These are phyloP conservation scores for Pyrenochaeta sp. DNA, from an alignment of 2,329 filamentous ascomycete species.

Conservation along the genomic window DNA sequence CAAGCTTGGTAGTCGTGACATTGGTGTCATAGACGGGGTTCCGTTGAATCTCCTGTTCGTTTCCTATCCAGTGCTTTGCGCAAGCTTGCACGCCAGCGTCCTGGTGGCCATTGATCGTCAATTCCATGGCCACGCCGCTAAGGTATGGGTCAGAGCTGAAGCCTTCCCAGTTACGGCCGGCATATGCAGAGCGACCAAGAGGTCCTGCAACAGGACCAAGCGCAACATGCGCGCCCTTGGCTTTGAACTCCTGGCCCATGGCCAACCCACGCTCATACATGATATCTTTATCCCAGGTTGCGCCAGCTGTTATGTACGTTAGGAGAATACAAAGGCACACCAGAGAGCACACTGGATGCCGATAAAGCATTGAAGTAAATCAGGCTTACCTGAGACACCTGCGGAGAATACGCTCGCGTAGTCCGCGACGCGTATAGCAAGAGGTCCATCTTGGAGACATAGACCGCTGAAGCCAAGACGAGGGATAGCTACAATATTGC, in stretches of 20 bases:
- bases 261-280: slow-evolving; percentile 48
- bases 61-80: slow-evolving; percentile 65
- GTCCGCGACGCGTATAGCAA: slow-evolving; percentile 46
- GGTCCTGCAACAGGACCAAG: slow-evolving; percentile 61
- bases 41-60: slow-evolving; percentile 66
- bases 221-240: slow-evolving; percentile 52
- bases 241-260: slow-evolving; percentile 49
- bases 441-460: slow-evolving; percentile 52
- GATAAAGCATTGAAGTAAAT: slow-evolving; percentile 16
- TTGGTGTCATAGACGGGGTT: slow-evolving; percentile 63
- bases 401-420: slow-evolving; percentile 52
- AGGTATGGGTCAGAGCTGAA: slow-evolving; percentile 56
- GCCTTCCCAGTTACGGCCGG: slow-evolving; percentile 57
- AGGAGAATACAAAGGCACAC: neutral
- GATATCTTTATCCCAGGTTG: slow-evolving; percentile 52
- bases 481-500: slow-evolving; percentile 53
- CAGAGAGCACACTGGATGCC: neutral
- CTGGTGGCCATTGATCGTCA: slow-evolving; percentile 53
- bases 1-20: slow-evolving; percentile 55
- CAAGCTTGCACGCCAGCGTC: slow-evolving; percentile 54
- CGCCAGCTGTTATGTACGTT: slow-evolving; percentile 24
- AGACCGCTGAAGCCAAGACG: slow-evolving; percentile 51
- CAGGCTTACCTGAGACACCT: slow-evolving; percentile 38
- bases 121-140: slow-evolving; percentile 51
- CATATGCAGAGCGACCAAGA: slow-evolving; percentile 52